Conservation (phyloP, 202 grass and related monocot species). For the Bolboschoenoplectus hybrid region DNA sequence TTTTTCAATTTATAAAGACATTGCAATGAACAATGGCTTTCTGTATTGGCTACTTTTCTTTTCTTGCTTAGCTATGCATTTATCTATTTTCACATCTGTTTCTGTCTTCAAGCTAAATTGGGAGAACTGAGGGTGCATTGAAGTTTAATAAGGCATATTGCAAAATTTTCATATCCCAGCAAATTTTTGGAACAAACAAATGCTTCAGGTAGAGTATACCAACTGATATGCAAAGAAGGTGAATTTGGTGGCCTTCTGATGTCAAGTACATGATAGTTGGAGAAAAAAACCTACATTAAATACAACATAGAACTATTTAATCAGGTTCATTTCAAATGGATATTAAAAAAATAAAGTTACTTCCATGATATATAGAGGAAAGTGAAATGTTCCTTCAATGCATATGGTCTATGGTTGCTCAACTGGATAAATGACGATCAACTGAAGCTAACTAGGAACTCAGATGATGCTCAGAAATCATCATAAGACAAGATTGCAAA, state of each 20-base stretch:
- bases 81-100: not conserved
- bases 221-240: conserved; percentile 77
- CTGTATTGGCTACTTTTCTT: not conserved
- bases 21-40: not conserved
- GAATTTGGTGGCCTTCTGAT: conserved; percentile 69
- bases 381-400: not conserved
- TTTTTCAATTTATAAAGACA: conserved; percentile 11
- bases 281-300: conserved; percentile 77
- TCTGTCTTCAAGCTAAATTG: conserved; percentile 1
- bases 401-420: not conserved
- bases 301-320: not conserved
- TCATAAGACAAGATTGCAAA: not conserved
- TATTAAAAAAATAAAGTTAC: not conserved
- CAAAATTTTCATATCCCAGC: not conserved
- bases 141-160: conserved; percentile 4
- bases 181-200: not conserved
- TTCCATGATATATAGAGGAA: not conserved
- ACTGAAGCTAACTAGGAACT: not conserved
- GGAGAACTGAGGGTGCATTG: not conserved
- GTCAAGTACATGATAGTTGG: conserved; percentile 76
- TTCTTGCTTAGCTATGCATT: not conserved
- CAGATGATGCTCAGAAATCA: not conserved
- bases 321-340: conserved; percentile 12
- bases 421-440: conserved; percentile 4
- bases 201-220: conserved; percentile 44